These are phyloP conservation scores for Malbranchea cinnamomea DNA, from an alignment of 2,329 filamentous ascomycete genomes.

Conservation along the genomic window DNA sequence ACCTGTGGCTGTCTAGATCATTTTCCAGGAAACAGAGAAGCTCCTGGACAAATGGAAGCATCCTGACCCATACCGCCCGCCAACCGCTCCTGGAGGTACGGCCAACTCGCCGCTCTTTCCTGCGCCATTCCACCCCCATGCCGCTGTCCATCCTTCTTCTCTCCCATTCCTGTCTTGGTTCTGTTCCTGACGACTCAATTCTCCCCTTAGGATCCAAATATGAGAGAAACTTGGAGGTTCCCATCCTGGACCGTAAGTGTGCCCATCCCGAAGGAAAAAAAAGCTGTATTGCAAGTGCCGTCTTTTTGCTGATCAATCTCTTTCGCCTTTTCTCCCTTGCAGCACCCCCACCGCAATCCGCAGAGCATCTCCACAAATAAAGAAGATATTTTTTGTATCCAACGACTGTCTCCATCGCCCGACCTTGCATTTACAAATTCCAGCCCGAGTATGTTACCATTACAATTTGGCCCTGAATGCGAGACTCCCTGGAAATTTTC, in stretches of 20 bases:
- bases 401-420: no score
- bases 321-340: background rate
- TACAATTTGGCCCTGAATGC: no score
- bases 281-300: background rate
- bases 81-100: slow-evolving; percentile 84
- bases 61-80: slow-evolving; percentile 78
- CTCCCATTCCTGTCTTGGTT: slow-evolving; percentile 3
- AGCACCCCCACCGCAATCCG: slow-evolving; percentile 16
- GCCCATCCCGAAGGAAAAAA: slow-evolving; percentile 6
- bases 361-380: slow-evolving; percentile 3
- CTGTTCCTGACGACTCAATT: no score
- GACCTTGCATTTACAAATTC: no score
- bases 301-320: background rate
- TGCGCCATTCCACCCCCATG: slow-evolving; percentile 1
- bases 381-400: no score
- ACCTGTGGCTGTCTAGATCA: slow-evolving; percentile 42
- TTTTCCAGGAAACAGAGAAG: slow-evolving; percentile 78
- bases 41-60: slow-evolving; percentile 92
- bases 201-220: slow-evolving; percentile 95
- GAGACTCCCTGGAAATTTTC: no score
- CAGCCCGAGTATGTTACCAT: no score
- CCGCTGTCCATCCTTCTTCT: slow-evolving; percentile 2
- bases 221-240: slow-evolving; percentile 78
- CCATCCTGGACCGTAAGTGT: slow-evolving; percentile 63
- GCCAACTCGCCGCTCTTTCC: no score